Evolutionary conservation across 148 eudicot species (phyloP), one percentile per base, ranked within the genome.

Genomic region (Cornus suecica): DNA sequence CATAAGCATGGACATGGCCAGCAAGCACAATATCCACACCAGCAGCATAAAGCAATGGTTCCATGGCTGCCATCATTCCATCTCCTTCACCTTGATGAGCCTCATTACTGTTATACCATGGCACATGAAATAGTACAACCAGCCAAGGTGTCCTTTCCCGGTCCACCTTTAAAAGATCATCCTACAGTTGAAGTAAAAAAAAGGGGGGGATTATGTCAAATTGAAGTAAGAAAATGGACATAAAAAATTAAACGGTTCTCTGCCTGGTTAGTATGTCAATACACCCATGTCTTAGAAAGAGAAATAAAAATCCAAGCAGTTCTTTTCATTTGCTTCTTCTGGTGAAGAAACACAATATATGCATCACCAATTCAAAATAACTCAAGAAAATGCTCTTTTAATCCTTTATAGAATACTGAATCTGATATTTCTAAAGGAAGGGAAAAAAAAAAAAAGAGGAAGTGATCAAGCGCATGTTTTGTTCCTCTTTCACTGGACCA

Each of bases 21-120:
- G 97, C 87, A 66, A 94, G 69, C 70, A 91, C 90, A 16, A 94
- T 71, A 85, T 94, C 99, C 14, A 82, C 97, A 77, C 97, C 94
- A 81, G 99, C 99, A 80, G 91, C 91, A 82, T 92, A 80, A 70
- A 94, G 89, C 88, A 92, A 80, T 31, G 94, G 96, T 80, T 94
- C 99, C 88, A 94, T 84, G 42, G 88, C 77, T 28, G 81, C 80
- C 99, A 87, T 94, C 99, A 94, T 94, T 42, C 72, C 83, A 65
- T 90, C 94, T 30, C 96, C 99, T 89, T 92, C 99, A 71, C 97
- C 88, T 82, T 91, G 97, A 83, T 94, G 99, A 86, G 97, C 99
- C 70, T 62, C 27, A 71, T 94, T 94, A 81, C 92, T 94, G 78
- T 94, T 94, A 79, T 94, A 94, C 99, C 99, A 94, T 69, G 99